Base-by-base conservation (phyloP, 169 alveolate species). In the Theileria equi region DNA sequence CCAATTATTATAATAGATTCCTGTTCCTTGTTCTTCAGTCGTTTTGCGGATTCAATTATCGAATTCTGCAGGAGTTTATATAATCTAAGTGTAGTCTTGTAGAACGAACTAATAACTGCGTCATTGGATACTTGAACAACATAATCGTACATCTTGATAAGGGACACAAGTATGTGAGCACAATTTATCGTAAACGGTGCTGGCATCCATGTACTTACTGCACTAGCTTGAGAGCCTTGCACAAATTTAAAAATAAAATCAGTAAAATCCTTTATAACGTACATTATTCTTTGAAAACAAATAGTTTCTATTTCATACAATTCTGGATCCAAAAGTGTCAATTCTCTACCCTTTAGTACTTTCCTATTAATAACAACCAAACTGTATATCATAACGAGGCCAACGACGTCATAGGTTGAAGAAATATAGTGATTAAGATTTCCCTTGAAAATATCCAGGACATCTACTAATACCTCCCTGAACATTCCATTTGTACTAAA, bases 121-220 rank as follows among this genome's bases (percentile, higher is more conserved):
- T n/a, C n/a, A 38, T 38, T 38, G n/a, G 13, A 13, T 13, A 13
- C n/a, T 38, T 38, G 19, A 38, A 13, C n/a, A 38, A 38, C 19
- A 38, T 60, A 44, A 5, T 60, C 58, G 70, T 43, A 34, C 28
- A 60, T 19, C 34, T 34, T 44, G 29, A 45, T 26, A 26, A 60
- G 17, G 23, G 38, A 43, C 32, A 26, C 16, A 16, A 74, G 52
- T 36, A 74, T 17, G 64, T 74, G 69, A 3, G 80, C 53, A 19
- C 63, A 29, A 66, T 74, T 74, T 17, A 64, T 57, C 4, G 67
- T 45, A 26, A 48, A 58, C 6, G 62, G 65, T 36, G 77, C 84
- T n/a, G 84, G 84, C 16, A 41, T 44, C 80, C 84, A 74, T 7
- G 45, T n/a, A 13, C 50, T 57, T 21, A 74, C 16, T 5, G 79